phyloP scores from a whole-genome alignment of 768 basidiomycete genomes.

The Cyathus striatus region DNA sequence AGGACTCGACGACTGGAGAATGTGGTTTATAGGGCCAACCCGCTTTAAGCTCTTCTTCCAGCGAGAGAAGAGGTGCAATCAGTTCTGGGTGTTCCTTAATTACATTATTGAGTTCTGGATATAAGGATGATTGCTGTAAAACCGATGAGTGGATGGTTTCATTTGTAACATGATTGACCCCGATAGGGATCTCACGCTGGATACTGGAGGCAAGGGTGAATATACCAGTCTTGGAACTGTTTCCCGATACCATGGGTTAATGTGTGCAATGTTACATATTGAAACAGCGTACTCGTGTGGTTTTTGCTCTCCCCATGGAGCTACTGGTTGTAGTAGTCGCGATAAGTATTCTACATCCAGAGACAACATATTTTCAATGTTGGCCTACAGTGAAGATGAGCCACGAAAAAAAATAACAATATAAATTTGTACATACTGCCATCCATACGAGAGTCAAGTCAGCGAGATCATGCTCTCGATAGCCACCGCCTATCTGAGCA shows the following conservation, averaged over 20 bases:
- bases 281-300: conserved; percentile 53
- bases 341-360: conserved; percentile 51
- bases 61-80: conserved; percentile 34
- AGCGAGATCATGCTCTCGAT: conserved; percentile 59
- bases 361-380: conserved; percentile 49
- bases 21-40: conserved; percentile 40
- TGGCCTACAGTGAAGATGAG: conserved; percentile 33
- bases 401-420: conserved; percentile 1
- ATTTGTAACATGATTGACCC: conserved; percentile 39
- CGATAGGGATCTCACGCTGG: conserved; percentile 43
- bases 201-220: conserved; percentile 40
- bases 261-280: not conserved
- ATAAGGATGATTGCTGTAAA: conserved; percentile 33
- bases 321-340: conserved; percentile 44
- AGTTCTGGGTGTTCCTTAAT: conserved; percentile 39
- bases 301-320: conserved; percentile 54
- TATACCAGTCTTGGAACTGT: conserved; percentile 50
- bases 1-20: conserved; percentile 12
- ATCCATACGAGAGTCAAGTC: conserved; percentile 64
- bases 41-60: conserved; percentile 47
- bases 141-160: conserved; percentile 64
- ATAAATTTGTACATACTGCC: conserved; percentile 36
- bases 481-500: conserved; percentile 65
- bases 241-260: conserved; percentile 2
- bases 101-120: conserved; percentile 24